Percentiles rank a stretch among this genome's conserved stretches.
These are phyloP conservation scores for Ogataea pignaliae DNA, from an alignment of 805 yeast species.

Conservation along the genomic window DNA sequence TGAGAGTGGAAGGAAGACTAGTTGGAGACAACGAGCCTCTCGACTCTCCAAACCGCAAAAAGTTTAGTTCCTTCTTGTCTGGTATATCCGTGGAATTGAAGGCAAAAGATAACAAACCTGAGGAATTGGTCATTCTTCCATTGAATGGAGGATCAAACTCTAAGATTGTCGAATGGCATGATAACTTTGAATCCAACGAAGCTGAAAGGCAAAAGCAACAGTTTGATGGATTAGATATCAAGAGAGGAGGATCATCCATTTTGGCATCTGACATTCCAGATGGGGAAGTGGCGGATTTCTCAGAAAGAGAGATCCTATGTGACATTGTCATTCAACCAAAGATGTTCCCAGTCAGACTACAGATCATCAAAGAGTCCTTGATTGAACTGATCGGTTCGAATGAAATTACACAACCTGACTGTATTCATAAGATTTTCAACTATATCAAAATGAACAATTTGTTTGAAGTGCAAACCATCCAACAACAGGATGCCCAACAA, in stretches of 20 bases:
- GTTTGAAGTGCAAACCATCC: conserved; percentile 28
- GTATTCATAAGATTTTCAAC: conserved; percentile 42
- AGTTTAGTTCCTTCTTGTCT: conserved; percentile 75
- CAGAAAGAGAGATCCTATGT: conserved; percentile 51
- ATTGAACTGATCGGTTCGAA: conserved; percentile 67
- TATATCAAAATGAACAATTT: conserved; percentile 33
- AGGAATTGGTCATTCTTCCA: conserved; percentile 17
- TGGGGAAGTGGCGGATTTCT: conserved; percentile 18
- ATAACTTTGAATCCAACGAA: conserved; percentile 38
- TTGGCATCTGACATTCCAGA: conserved; percentile 20
- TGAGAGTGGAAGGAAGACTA: conserved; percentile 83
- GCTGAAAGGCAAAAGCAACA: conserved; percentile 33
- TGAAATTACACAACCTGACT: conserved; percentile 81
- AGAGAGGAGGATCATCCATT: conserved; percentile 59
- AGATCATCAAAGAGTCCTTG: conserved; percentile 57
- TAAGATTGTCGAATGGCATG: conserved; percentile 85
- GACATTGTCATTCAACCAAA: conserved; percentile 78
- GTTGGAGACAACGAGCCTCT: conserved; percentile 43
- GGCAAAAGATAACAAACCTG: conserved; percentile 23
- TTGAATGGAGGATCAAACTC: conserved; percentile 30
- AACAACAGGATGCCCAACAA: conserved; percentile 11
- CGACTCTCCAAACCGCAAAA: conserved; percentile 46
- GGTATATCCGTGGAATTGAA: conserved; percentile 78
- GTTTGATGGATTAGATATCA: conserved; percentile 88
- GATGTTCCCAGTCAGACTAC: conserved; percentile 63